Percentiles rank a stretch among this genome's conserved stretches.
These are phyloP conservation scores for Linum trigynum DNA, from an alignment of 345 rosid genomes.

Conservation along the genomic window DNA sequence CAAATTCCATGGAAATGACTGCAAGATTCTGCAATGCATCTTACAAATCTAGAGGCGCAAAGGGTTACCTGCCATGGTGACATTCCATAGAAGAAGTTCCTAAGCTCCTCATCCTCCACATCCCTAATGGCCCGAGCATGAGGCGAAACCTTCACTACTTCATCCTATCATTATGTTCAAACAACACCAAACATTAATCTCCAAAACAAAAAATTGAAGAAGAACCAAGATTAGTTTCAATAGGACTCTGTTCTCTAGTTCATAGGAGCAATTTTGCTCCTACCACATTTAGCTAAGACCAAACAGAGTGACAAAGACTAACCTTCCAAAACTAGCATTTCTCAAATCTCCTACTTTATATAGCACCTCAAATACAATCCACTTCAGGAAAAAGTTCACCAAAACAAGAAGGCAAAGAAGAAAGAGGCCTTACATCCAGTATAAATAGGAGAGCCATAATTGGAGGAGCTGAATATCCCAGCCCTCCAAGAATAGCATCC, in stretches of 20 bases:
- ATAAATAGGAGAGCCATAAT: constrained; percentile 94
- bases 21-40: not conserved
- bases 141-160: constrained; percentile 88
- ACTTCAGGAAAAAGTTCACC: not conserved
- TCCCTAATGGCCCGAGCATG: constrained; percentile 97
- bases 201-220: not conserved
- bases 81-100: constrained; percentile 98
- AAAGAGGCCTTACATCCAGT: constrained; percentile 47
- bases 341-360: too few relatives aligned
- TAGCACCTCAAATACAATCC: not conserved
- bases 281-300: not conserved
- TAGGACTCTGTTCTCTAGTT: not conserved
- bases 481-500: constrained; percentile 68
- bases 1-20: not conserved
- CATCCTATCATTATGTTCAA: constrained; percentile 50
- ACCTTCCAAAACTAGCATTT: not conserved
- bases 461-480: constrained; percentile 91
- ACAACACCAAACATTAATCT: constrained; percentile 6
- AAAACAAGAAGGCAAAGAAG: not conserved
- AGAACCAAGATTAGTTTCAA: too few relatives aligned
- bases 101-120: constrained; percentile 94
- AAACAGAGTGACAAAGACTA: not conserved
- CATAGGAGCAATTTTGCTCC: not conserved
- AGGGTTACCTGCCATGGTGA: constrained; percentile 81
- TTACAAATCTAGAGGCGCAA: not conserved